Evolutionary conservation across 2,329 filamentous ascomycete species (phyloP).

Genomic region (Cytospora piceae): DNA sequence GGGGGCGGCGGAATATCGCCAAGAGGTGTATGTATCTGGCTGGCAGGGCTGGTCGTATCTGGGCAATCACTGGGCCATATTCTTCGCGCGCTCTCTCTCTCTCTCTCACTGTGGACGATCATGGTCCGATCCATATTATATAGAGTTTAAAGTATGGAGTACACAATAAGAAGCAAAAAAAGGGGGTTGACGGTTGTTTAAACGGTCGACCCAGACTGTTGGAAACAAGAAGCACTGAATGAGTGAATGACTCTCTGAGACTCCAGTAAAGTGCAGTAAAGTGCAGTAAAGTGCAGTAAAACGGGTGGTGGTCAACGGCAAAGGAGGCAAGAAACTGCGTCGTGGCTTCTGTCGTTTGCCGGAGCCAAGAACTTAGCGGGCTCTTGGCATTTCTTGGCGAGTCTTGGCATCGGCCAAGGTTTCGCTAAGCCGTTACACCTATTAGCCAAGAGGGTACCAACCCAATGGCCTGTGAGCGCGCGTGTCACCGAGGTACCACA

Average conservation of each 20-base stretch:
- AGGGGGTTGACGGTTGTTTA: neutral
- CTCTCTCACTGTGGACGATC: neutral
- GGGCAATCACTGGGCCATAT: too few species aligned
- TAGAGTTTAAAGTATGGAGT: too few species aligned
- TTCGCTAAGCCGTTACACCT: neutral
- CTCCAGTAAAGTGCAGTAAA: neutral
- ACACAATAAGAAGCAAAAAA: too few species aligned
- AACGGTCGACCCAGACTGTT: neutral
- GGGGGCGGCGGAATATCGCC: neutral
- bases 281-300: neutral
- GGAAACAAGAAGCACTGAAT: neutral
- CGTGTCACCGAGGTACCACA: neutral
- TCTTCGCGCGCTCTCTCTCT: too few species aligned
- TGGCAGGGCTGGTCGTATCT: too few species aligned
- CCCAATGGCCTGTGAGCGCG: neutral
- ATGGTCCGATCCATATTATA: too few species aligned
- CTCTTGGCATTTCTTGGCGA: neutral
- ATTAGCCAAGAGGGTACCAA: neutral
- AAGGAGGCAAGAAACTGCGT: constrained; percentile 4
- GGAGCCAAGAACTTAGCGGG: constrained; percentile 1
- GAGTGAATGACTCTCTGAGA: neutral
- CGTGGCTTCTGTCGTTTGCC: neutral
- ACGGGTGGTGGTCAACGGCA: neutral
- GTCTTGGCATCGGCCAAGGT: neutral
- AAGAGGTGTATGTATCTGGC: neutral